Conservation (phyloP, 495 filamentous ascomycete species). For the Aspergillus haitiensis region DNA sequence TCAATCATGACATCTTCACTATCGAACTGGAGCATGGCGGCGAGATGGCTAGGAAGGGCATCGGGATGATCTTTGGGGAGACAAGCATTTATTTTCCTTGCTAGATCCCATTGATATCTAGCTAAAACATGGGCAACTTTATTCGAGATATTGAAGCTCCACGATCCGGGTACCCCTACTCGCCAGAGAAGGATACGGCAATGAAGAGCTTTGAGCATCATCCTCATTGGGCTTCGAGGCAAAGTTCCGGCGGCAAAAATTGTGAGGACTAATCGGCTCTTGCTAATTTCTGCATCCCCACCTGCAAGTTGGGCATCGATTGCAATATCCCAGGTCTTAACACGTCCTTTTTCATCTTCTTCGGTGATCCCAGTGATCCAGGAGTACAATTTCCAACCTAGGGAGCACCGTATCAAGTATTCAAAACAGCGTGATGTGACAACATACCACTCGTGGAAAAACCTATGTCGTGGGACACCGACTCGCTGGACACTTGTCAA, state of each 20-base stretch:
- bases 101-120: constrained; percentile 76
- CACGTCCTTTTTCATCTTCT: constrained; percentile 80
- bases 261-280: constrained; percentile 80
- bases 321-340: constrained; percentile 94
- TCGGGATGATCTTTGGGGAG: constrained; percentile 61
- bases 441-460: constrained; percentile 80
- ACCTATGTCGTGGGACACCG: constrained; percentile 85
- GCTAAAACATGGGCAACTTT: constrained; percentile 67
- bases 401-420: constrained; percentile 72
- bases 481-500: constrained; percentile 92
- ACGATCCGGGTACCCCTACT: constrained; percentile 62
- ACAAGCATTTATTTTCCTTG: constrained; percentile 61
- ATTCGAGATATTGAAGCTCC: constrained; percentile 60
- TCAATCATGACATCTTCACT: constrained; percentile 77
- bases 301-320: constrained; percentile 94
- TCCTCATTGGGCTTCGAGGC: constrained; percentile 75
- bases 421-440: constrained; percentile 77
- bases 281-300: constrained; percentile 86
- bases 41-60: constrained; percentile 72
- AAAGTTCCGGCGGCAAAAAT: constrained; percentile 86
- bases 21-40: constrained; percentile 68
- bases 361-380: constrained; percentile 75
- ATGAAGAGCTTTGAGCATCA: constrained; percentile 92
- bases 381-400: constrained; percentile 75
- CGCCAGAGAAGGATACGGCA: constrained; percentile 86